Percentiles rank a stretch among this genome's conserved stretches.
phyloP scores from a whole-genome alignment of 805 yeast genomes.

The Naumovozyma castellii region DNA sequence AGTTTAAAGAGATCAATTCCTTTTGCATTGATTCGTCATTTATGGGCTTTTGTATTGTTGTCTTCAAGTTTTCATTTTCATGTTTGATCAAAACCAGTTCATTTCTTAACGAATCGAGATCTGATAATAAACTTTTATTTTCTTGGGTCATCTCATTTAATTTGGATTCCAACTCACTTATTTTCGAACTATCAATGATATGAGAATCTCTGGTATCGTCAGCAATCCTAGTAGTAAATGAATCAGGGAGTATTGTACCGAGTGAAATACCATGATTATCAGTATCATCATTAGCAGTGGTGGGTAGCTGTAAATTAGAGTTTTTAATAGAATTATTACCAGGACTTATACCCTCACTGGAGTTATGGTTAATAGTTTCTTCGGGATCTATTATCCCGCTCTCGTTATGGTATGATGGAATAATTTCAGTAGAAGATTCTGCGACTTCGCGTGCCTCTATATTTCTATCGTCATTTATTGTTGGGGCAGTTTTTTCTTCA shows the following conservation, averaged over 20 bases:
- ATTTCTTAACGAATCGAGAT: slow-evolving; percentile 13
- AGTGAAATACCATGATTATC: not conserved
- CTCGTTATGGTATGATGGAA: too few species aligned
- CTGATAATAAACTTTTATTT: slow-evolving; percentile 13
- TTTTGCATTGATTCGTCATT: slow-evolving; percentile 14
- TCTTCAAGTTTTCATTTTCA: slow-evolving; percentile 6
- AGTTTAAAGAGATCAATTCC: slow-evolving; percentile 16
- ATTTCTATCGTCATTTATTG: too few species aligned
- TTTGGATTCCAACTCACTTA: not conserved
- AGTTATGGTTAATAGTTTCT: too few species aligned
- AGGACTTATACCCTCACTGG: too few species aligned
- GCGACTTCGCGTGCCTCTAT: too few species aligned
- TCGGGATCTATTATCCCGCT: too few species aligned
- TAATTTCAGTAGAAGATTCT: too few species aligned
- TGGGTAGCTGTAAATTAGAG: not conserved
- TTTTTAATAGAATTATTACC: not conserved
- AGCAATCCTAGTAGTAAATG: too few species aligned
- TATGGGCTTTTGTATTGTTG: slow-evolving; percentile 2
- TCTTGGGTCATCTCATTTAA: slow-evolving; percentile 11
- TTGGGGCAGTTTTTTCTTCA: not conserved
- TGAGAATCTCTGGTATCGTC: too few species aligned
- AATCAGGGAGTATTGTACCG: not conserved
- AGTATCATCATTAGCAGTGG: not conserved
- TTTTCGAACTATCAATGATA: too few species aligned
- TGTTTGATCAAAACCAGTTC: slow-evolving; percentile 7